Conservation (phyloP, 805 yeast species). For the Candida manassasensis region DNA sequence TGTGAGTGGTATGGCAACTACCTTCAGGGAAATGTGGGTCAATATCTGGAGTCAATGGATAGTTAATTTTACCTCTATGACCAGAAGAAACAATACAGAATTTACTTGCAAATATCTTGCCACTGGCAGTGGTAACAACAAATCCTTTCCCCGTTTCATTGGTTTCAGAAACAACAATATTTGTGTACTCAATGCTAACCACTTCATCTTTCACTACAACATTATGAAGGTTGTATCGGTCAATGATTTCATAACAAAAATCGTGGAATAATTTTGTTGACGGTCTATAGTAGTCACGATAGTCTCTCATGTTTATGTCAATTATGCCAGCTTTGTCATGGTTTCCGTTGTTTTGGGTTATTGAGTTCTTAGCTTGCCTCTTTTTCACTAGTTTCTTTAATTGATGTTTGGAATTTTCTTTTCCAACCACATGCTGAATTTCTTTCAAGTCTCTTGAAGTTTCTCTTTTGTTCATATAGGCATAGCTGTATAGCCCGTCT, state of each 20-base stretch:
- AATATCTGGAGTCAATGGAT: constrained; percentile 21
- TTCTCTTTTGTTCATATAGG: constrained; percentile 28
- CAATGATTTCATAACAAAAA: constrained; percentile 31
- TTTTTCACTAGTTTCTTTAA: constrained; percentile 25
- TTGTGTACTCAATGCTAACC: constrained; percentile 24
- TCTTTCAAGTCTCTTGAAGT: constrained; percentile 29
- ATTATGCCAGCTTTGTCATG: constrained; percentile 33
- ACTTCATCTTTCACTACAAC: constrained; percentile 32
- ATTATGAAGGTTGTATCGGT: constrained; percentile 26
- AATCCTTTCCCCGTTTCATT: constrained; percentile 27
- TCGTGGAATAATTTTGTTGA: constrained; percentile 35
- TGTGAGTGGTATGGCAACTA: constrained; percentile 35
- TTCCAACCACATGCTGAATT: constrained; percentile 41
- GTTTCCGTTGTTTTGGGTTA: constrained; percentile 12
- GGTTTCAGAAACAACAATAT: constrained; percentile 18
- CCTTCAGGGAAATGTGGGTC: constrained; percentile 16
- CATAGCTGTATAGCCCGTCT: constrained; percentile 41
- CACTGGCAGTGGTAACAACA: constrained; percentile 24
- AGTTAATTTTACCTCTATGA: constrained; percentile 31
- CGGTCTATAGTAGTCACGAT: constrained; percentile 43
- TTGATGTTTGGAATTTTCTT: constrained; percentile 41
- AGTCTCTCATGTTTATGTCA: constrained; percentile 41
- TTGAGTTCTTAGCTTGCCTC: constrained; percentile 12
- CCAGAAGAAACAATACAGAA: constrained; percentile 33
- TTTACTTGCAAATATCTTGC: constrained; percentile 29